Base-by-base conservation (phyloP, 495 filamentous ascomycete genomes). In the Chlorociboria aeruginascens region DNA sequence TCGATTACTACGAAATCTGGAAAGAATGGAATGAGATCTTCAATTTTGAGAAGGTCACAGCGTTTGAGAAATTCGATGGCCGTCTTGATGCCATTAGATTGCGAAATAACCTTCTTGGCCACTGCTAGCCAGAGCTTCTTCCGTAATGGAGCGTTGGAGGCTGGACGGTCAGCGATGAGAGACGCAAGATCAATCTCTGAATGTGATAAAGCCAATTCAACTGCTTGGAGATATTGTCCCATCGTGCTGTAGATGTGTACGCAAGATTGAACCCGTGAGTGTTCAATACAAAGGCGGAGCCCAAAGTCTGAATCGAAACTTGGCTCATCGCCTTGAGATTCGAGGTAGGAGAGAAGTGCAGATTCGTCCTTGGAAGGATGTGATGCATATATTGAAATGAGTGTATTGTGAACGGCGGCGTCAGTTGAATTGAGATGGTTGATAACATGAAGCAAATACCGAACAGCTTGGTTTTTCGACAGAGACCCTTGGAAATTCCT, bases 1-100 rank as follows among this genome's bases (percentile, higher is more conserved):
- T 98, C 92, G 46, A 98, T 96, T 40, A 95, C 83, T n/a, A 96
- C 87, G 54, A 98, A 98, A 60, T 98, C 92, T 0, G 92, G 93
- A 69, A 98, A 98, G 68, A 96, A 95, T 0, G 93, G 92, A 35
- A 98, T 95, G 16, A 98, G 67, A 57, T 98, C 93, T 60, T 98
- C 92, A 55, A 98, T 98, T 51, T 82, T 81, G 13, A 98, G 77
- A 2, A 97, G 70, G 49, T 94, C 86, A 63, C 90, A 96, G 11
- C 86, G 83, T 53, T 83, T 82, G 11, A 98, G 73, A 61, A 98
- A 95, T 49, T 94, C 88, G 41, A 98, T 92, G 14, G 92, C 92
- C 37, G 86, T 81, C 65, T 95, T 95, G 72, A 96, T 95, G 33
- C 86, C 85, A 39, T 80, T 82, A 4, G 78, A 78, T 57, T 89